A percentile compares a stretch with the other conserved stretches of the same genome.
Evolutionary conservation across 192 early-diverging fungal genomes (phyloP).

Genomic region (Backusella westeae): DNA sequence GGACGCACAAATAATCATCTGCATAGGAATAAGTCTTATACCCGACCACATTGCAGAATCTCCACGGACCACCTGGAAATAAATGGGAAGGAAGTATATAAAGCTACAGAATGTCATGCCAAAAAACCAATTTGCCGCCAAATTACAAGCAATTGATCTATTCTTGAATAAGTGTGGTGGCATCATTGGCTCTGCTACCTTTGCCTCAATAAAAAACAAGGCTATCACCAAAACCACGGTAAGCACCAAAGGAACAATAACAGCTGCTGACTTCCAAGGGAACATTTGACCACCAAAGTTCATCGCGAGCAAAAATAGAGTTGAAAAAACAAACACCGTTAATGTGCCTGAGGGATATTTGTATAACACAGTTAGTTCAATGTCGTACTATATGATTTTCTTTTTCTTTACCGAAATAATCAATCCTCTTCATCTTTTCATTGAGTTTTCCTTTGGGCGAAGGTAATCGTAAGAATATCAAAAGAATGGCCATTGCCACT

Average conservation of each 20-base stretch:
- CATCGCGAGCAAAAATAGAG: slow-evolving; percentile 60
- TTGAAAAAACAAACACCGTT: slow-evolving; percentile 44
- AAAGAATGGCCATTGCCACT: slow-evolving; percentile 42
- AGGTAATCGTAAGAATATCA: slow-evolving; percentile 35
- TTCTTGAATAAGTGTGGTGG: slow-evolving; percentile 56
- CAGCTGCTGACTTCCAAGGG: slow-evolving; percentile 51
- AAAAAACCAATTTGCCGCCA: slow-evolving; percentile 29
- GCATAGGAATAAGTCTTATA: slow-evolving; percentile 36
- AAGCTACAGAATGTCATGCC: slow-evolving; percentile 36
- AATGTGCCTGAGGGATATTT: slow-evolving; percentile 10
- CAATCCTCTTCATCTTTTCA: slow-evolving; percentile 60
- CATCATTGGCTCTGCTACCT: slow-evolving; percentile 60
- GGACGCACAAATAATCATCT: slow-evolving; percentile 19
- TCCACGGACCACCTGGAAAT: slow-evolving; percentile 62
- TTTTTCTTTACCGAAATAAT: slow-evolving; percentile 56
- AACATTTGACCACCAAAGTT: slow-evolving; percentile 60
- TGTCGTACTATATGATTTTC: not conserved
- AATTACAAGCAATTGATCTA: slow-evolving; percentile 32
- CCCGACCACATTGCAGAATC: slow-evolving; percentile 44
- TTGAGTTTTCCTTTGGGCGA: slow-evolving; percentile 20
- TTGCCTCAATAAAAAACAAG: slow-evolving; percentile 46
- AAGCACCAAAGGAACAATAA: slow-evolving; percentile 46
- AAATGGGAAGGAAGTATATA: slow-evolving; percentile 35
- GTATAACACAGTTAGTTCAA: not conserved
- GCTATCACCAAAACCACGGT: slow-evolving; percentile 36